A percentile compares a stretch with the other conserved stretches of the same genome.
phyloP scores from a whole-genome alignment of 805 yeast genomes.

The Tetrapisispora arboricola region DNA sequence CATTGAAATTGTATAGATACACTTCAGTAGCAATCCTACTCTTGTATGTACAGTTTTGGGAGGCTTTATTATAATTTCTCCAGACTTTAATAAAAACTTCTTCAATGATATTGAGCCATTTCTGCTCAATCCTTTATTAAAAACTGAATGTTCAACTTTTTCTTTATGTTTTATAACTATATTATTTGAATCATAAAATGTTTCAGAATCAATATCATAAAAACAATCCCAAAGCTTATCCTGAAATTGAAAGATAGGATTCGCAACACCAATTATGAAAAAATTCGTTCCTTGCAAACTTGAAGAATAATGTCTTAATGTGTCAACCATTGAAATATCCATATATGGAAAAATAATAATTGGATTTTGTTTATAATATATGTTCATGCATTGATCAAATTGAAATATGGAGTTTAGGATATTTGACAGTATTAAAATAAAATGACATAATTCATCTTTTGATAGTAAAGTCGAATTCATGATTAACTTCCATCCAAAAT shows the following conservation, averaged over 20 bases:
- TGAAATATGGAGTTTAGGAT: constrained; percentile 15
- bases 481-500: constrained; percentile 29
- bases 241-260: constrained; percentile 49
- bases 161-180: constrained; percentile 3
- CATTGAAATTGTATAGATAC: constrained; percentile 10
- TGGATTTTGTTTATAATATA: constrained; percentile 34
- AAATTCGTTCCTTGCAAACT: constrained; percentile 15
- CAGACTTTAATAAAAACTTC: constrained; percentile 8
- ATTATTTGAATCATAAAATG: constrained; percentile 20
- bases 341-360: constrained; percentile 45
- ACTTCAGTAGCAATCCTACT: constrained; percentile 12
- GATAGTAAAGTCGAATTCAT: constrained; percentile 32
- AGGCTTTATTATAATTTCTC: not conserved
- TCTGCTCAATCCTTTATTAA: not conserved
- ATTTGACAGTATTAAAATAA: constrained; percentile 32
- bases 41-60: not conserved
- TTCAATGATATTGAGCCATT: constrained; percentile 8
- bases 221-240: constrained; percentile 49
- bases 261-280: constrained; percentile 57
- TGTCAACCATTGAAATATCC: constrained; percentile 49
- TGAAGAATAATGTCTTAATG: constrained; percentile 30
- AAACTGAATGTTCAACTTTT: not conserved
- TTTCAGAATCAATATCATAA: constrained; percentile 48
- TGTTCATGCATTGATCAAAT: constrained; percentile 27
- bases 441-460: constrained; percentile 35